Percentiles rank a stretch among this genome's conserved stretches.
Conservation (phyloP, 1,139 yeast genomes). For the Groenewaldozyma sp. region DNA sequence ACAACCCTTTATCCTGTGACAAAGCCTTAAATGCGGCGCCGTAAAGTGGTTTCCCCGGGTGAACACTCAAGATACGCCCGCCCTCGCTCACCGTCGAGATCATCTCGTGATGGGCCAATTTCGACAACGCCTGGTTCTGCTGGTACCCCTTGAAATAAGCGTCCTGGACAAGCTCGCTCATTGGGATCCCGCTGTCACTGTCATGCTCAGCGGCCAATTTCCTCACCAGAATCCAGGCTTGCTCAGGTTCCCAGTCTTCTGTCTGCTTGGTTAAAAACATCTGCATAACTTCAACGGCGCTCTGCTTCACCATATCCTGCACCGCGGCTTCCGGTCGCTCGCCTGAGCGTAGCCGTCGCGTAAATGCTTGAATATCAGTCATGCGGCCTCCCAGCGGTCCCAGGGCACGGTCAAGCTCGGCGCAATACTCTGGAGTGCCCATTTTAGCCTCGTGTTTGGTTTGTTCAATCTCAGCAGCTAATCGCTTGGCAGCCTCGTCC, state of each 20-base stretch:
- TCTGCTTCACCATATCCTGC: slow-evolving; percentile 69
- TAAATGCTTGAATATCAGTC: slow-evolving; percentile 86
- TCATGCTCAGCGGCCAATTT: slow-evolving; percentile 35
- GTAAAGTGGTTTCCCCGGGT: slow-evolving; percentile 78
- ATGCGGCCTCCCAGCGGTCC: slow-evolving; percentile 88
- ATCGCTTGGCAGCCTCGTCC: slow-evolving; percentile 12
- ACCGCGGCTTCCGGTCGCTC: slow-evolving; percentile 73
- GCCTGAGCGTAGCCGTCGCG: slow-evolving; percentile 79
- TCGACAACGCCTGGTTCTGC: slow-evolving; percentile 45
- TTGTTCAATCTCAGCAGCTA: slow-evolving; percentile 5
- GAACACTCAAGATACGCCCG: slow-evolving; percentile 59
- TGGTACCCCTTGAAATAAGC: slow-evolving; percentile 50
- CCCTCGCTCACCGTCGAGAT: slow-evolving; percentile 59
- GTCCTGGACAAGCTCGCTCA: slow-evolving; percentile 16
- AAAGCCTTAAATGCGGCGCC: slow-evolving; percentile 69
- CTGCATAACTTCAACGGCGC: slow-evolving; percentile 82
- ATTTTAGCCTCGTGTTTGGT: background rate
- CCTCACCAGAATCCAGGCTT: slow-evolving; percentile 81
- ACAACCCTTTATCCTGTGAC: slow-evolving; percentile 47
- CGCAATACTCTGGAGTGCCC: slow-evolving; percentile 4
- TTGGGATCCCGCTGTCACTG: slow-evolving; percentile 7
- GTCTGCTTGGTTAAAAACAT: slow-evolving; percentile 51
- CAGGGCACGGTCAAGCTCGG: slow-evolving; percentile 44
- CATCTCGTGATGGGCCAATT: slow-evolving; percentile 73
- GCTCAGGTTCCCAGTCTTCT: slow-evolving; percentile 60